These are phyloP conservation scores for Neonectria neomacrospora DNA, from an alignment of 2,329 filamentous ascomycete genomes.

Conservation along the genomic window DNA sequence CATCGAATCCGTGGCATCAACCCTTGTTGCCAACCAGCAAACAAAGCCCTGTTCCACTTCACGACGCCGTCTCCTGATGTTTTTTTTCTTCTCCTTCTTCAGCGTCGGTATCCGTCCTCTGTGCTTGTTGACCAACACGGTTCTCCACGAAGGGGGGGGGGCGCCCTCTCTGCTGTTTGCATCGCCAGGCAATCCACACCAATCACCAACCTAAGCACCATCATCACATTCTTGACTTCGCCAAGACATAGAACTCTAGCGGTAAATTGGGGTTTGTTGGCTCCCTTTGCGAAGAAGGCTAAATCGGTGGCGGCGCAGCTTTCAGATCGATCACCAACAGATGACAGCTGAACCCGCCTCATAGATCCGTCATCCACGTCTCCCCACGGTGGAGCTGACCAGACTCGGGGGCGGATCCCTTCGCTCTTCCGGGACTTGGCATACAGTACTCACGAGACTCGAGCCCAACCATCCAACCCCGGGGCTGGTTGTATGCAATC, in stretches of 20 bases:
- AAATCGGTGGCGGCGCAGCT: constrained; percentile 8
- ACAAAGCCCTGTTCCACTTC: constrained; percentile 1
- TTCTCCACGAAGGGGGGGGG: neutral
- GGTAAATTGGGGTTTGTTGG: neutral
- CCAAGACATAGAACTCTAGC: neutral
- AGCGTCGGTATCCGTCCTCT: neutral
- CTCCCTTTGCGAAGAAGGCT: neutral
- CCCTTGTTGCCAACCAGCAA: constrained; percentile 9
- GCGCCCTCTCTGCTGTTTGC: neutral
- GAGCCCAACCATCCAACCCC: neutral
- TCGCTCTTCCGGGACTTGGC: neutral
- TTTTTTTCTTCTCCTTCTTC: too few relatives aligned
- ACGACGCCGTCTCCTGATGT: constrained; percentile 9
- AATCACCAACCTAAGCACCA: constrained; percentile 12
- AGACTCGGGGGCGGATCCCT: neutral
- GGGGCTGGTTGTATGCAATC: constrained; percentile 3
- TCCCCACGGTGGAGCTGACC: constrained; percentile 10
- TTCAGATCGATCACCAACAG: constrained; percentile 16
- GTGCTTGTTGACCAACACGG: neutral
- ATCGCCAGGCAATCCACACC: neutral
- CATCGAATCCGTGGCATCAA: too few relatives aligned
- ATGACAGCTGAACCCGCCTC: constrained; percentile 5
- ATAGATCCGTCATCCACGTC: neutral
- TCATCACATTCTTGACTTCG: constrained; percentile 13
- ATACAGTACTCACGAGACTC: neutral